Percentiles rank a stretch among this genome's conserved stretches.
These are phyloP conservation scores for Isoetes engelmannii DNA, from an alignment of 83 land plant genomes.

Conservation along the genomic window DNA sequence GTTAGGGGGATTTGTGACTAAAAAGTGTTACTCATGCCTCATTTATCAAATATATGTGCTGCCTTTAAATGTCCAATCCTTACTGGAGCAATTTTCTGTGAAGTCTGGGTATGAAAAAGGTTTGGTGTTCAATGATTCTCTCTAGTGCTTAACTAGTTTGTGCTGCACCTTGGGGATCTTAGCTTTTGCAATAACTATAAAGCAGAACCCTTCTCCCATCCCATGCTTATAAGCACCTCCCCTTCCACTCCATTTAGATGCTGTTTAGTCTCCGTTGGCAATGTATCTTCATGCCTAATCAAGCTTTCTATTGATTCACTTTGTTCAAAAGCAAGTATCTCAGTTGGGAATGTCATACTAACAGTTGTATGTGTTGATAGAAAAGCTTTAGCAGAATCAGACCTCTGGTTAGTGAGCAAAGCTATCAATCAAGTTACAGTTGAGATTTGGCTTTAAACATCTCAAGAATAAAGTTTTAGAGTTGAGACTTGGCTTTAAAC, in stretches of 20 bases:
- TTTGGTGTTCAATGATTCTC: too few species aligned
- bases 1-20: too few species aligned
- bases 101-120: too few species aligned
- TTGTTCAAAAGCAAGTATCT: conserved; percentile 94
- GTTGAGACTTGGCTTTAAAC: too few species aligned
- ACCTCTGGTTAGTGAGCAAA: conserved; percentile 80
- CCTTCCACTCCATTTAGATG: conserved; percentile 90
- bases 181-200: too few species aligned
- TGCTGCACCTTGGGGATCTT: too few species aligned
- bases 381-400: conserved; percentile 92
- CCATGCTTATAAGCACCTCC: conserved; percentile 81
- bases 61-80: too few species aligned
- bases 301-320: conserved; percentile 95
- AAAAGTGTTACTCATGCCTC: too few species aligned
- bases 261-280: conserved; percentile 88
- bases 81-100: too few species aligned
- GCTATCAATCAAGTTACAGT: conserved; percentile 53
- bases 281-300: conserved; percentile 85
- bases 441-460: conserved; percentile 87
- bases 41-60: too few species aligned
- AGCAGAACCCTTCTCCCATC: conserved; percentile 96
- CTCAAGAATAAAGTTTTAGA: conserved; percentile 81
- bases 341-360: conserved; percentile 86
- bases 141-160: too few species aligned
- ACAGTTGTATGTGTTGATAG: conserved; percentile 85